phyloP scores from a whole-genome alignment of 2,329 filamentous ascomycete genomes.

The Seiridium cupressi region DNA sequence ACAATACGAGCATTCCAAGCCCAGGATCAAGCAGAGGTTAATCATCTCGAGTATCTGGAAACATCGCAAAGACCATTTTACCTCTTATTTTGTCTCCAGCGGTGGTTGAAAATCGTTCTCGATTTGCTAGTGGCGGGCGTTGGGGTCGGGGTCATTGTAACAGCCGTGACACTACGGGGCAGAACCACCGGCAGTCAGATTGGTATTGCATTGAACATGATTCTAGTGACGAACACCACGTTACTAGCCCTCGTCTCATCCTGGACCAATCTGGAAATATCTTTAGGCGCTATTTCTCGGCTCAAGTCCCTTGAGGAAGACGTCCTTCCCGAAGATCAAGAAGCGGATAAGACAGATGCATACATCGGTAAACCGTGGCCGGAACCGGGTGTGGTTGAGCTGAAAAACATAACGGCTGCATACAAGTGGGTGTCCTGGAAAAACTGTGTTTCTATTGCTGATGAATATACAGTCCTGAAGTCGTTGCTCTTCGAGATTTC shows the following conservation, averaged over 20 bases:
- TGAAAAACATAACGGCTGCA: background rate
- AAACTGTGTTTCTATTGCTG: background rate
- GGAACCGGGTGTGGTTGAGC: conserved; percentile 27
- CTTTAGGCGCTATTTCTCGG: conserved; percentile 31
- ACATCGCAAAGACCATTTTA: conserved; percentile 48
- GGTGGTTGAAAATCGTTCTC: conserved; percentile 51
- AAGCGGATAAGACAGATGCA: background rate
- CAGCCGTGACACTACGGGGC: conserved; percentile 21
- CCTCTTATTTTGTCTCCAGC: conserved; percentile 47
- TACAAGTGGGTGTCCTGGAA: background rate
- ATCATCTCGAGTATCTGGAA: conserved; percentile 32
- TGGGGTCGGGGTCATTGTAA: conserved; percentile 31
- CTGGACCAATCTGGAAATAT: conserved; percentile 34
- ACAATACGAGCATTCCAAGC: conserved; percentile 51
- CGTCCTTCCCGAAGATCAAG: conserved; percentile 17
- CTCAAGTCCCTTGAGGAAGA: conserved; percentile 26
- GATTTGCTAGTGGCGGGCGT: conserved; percentile 47
- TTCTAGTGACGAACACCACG: conserved; percentile 32
- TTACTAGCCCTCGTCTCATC: conserved; percentile 28
- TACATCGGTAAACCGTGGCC: conserved; percentile 24
- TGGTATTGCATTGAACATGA: conserved; percentile 33
- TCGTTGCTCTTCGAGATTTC: conserved; percentile 21
- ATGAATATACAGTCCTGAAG: conserved; percentile 9
- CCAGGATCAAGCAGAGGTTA: conserved; percentile 22
- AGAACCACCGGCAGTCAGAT: conserved; percentile 25